A percentile compares a stretch with the other conserved stretches of the same genome.
Conservation (phyloP, 2,329 filamentous ascomycete genomes). For the Colletotrichum caudatum region DNA sequence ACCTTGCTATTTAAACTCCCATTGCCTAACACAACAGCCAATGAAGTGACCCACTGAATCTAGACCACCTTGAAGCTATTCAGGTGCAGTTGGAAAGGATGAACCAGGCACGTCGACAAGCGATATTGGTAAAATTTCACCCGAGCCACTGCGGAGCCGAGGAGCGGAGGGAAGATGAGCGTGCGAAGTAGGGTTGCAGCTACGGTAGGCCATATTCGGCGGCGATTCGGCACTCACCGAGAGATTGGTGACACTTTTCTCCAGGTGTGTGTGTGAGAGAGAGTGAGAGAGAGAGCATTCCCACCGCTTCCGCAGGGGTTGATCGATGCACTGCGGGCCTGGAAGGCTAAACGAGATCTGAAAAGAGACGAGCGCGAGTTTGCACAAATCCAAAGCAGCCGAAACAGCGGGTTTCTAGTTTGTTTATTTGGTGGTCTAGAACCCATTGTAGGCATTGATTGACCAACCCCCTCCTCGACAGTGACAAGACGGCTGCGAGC, state of each 20-base stretch:
- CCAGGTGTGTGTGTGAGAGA: too few species aligned
- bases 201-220: not conserved
- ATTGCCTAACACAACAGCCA: not conserved
- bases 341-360: constrained; percentile 4
- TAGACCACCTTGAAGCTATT: constrained; percentile 28
- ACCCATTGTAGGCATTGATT: constrained; percentile 31
- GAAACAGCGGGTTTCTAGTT: constrained; percentile 24
- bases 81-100: not conserved
- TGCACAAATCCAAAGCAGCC: constrained; percentile 5
- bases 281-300: too few species aligned
- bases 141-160: constrained; percentile 20
- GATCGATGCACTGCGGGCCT: not conserved
- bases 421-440: constrained; percentile 12
- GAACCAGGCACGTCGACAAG: not conserved
- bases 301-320: not conserved
- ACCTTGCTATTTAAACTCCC: not conserved
- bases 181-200: not conserved
- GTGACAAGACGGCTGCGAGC: constrained; percentile 14
- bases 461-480: constrained; percentile 22
- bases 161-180: not conserved
- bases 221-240: constrained; percentile 24
- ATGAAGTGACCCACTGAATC: constrained; percentile 25
- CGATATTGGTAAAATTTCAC: not conserved
- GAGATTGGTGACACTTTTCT: constrained; percentile 18
- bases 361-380: not conserved